Percentiles rank a stretch among this genome's conserved stretches.
These are phyloP conservation scores for Sedum album DNA, from an alignment of 164 flowering plant species.

Conservation along the genomic window DNA sequence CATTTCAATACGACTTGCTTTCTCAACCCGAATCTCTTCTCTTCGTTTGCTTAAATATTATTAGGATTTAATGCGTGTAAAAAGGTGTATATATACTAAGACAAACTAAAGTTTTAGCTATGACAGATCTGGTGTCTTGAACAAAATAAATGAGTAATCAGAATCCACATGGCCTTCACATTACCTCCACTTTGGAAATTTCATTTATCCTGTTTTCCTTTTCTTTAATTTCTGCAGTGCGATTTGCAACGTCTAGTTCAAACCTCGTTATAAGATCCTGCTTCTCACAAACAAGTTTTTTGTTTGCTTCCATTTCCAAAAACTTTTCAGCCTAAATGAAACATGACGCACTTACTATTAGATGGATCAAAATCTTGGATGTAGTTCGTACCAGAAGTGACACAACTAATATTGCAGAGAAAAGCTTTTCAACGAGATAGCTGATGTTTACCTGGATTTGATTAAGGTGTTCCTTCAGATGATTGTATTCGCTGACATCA, in stretches of 20 bases:
- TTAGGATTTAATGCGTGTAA: no score
- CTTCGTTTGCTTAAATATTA: constrained; percentile 40
- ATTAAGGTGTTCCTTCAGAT: no score
- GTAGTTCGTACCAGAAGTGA: neutral
- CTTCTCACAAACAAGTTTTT: constrained; percentile 36
- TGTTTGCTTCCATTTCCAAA: constrained; percentile 32
- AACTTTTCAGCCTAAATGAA: constrained; percentile 40
- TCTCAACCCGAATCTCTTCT: constrained; percentile 39
- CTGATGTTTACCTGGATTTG: no score
- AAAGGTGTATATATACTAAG: neutral
- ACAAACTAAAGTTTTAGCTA: neutral
- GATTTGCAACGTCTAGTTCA: constrained; percentile 53
- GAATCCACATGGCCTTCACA: neutral
- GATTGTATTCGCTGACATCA: no score
- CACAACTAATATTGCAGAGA: no score
- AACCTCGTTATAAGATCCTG: constrained; percentile 40
- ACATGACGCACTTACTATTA: constrained; percentile 25
- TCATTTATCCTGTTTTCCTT: constrained; percentile 43
- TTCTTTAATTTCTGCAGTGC: constrained; percentile 41
- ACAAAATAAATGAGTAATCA: neutral
- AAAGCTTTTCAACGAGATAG: no score
- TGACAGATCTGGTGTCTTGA: neutral
- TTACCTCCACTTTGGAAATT: constrained; percentile 44
- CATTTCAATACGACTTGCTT: constrained; percentile 29
- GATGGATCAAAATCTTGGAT: neutral